A percentile compares a stretch with the other conserved stretches of the same genome.
phyloP scores from a whole-genome alignment of 768 basidiomycete species.

The Lactarius psammicola region DNA sequence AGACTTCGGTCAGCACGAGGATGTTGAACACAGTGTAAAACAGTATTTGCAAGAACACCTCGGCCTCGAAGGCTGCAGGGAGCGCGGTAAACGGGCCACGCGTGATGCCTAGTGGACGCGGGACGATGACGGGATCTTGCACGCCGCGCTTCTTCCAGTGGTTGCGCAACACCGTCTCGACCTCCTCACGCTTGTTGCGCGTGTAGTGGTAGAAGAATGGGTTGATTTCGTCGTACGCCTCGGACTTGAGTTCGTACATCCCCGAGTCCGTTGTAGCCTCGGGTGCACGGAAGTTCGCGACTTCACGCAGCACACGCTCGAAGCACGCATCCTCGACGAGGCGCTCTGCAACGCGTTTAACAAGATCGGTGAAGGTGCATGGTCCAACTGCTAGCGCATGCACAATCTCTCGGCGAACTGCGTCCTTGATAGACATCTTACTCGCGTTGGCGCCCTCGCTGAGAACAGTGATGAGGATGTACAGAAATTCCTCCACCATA shows the following conservation, averaged over 20 bases:
- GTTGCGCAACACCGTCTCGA: constrained; percentile 68
- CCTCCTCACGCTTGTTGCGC: constrained; percentile 90
- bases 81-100: constrained; percentile 70
- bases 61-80: constrained; percentile 61
- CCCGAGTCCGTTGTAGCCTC: constrained; percentile 77
- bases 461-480: constrained; percentile 81
- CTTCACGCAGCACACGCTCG: constrained; percentile 70
- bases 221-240: constrained; percentile 81
- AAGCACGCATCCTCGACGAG: constrained; percentile 82
- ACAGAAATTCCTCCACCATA: constrained; percentile 91
- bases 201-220: constrained; percentile 97
- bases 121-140: constrained; percentile 70
- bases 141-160: constrained; percentile 65
- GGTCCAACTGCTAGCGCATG: constrained; percentile 89
- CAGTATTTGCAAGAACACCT: constrained; percentile 73
- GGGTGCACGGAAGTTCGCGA: constrained; percentile 81
- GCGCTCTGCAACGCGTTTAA: constrained; percentile 87
- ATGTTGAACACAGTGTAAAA: constrained; percentile 81
- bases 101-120: constrained; percentile 62
- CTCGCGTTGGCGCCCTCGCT: constrained; percentile 77
- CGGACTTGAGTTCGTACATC: constrained; percentile 84
- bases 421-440: constrained; percentile 57
- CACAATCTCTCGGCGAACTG: constrained; percentile 81
- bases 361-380: constrained; percentile 85
- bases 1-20: constrained; percentile 58